A percentile compares a stretch with the other conserved stretches of the same genome.
phyloP scores from a whole-genome alignment of 148 eudicot species.

The Fagopyrum tataricum region DNA sequence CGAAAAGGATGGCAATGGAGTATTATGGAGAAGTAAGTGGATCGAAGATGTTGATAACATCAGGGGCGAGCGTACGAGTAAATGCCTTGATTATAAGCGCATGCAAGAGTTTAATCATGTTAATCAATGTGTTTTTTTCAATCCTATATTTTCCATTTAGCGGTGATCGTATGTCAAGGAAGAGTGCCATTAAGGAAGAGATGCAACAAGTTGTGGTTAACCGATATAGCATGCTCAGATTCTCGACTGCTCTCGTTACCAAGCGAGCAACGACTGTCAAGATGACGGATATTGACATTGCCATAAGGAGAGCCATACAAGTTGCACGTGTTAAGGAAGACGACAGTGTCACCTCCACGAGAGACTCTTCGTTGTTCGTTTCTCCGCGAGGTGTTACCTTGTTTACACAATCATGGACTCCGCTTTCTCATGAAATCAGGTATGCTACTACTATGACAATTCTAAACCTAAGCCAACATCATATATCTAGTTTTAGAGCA shows the following conservation, averaged over 20 bases:
- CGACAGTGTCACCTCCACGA: conserved; percentile 15
- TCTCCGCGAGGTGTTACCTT: conserved; percentile 44
- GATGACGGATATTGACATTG: conserved; percentile 43
- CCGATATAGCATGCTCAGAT: neutral
- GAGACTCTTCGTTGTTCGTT: conserved; percentile 46
- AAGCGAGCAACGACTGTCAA: neutral
- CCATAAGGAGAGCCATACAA: conserved; percentile 50
- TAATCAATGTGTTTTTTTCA: neutral
- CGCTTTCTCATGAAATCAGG: conserved; percentile 36
- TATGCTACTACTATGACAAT: neutral
- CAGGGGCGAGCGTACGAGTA: conserved; percentile 2
- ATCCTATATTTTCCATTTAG: neutral
- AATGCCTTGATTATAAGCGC: conserved; percentile 1
- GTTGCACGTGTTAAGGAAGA: conserved; percentile 43
- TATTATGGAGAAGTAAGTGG: neutral
- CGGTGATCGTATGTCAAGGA: neutral
- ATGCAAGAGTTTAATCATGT: neutral
- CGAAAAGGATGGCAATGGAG: neutral
- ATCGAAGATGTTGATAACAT: conserved; percentile 1
- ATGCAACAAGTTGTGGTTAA: neutral
- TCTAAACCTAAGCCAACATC: too few species aligned
- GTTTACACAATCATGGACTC: conserved; percentile 80
- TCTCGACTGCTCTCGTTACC: neutral
- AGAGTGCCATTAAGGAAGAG: neutral
- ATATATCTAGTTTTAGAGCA: too few species aligned